Percentiles rank a stretch among this genome's conserved stretches.
Evolutionary conservation across 257 asterid species (phyloP).

Genomic region (Rehmannia glutinosa): DNA sequence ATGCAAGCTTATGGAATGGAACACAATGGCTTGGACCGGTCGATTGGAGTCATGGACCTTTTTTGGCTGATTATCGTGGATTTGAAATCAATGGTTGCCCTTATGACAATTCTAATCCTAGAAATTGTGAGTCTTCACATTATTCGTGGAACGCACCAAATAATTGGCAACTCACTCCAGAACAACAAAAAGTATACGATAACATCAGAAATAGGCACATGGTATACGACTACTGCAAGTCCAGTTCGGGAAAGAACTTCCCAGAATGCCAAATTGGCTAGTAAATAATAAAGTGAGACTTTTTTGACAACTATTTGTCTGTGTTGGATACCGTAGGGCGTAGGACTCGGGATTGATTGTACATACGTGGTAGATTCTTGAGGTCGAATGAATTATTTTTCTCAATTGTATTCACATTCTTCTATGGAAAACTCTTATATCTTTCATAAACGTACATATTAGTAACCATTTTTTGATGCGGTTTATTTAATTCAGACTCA

Average conservation of each 20-base stretch:
- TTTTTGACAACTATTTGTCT: too few species aligned
- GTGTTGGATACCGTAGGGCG: too few species aligned
- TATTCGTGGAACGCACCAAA: neutral
- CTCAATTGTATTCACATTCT: too few species aligned
- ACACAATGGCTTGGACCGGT: constrained; percentile 1
- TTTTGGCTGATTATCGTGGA: neutral
- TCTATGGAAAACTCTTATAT: too few species aligned
- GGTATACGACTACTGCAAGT: neutral
- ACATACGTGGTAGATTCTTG: too few species aligned
- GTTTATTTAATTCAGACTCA: too few species aligned
- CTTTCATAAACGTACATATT: too few species aligned
- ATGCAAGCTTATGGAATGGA: constrained; percentile 3
- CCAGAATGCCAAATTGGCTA: neutral
- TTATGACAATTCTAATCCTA: neutral
- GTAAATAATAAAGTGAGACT: too few species aligned
- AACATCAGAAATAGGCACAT: neutral
- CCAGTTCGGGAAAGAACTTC: neutral
- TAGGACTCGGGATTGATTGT: too few species aligned
- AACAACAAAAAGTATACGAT: neutral
- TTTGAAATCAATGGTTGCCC: neutral
- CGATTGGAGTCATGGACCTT: neutral
- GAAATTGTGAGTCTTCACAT: neutral
- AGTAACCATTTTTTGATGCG: too few species aligned
- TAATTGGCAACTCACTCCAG: neutral
- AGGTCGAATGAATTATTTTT: too few species aligned